phyloP scores from a whole-genome alignment of 176 grass and related monocot genomes.

The Leersia perrieri region DNA sequence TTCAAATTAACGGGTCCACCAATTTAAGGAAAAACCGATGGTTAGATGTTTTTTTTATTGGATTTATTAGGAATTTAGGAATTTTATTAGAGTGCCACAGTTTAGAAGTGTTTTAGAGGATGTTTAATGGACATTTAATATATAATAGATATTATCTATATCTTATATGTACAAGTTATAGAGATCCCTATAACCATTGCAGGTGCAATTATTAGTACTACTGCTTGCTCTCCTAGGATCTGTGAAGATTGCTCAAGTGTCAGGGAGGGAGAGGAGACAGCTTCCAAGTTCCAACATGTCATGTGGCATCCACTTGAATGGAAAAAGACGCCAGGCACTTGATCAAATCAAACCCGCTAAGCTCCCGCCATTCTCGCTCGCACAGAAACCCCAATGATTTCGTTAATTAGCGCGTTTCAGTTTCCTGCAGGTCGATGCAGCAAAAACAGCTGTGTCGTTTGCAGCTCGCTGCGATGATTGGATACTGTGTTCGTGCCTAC shows the following conservation, averaged over 20 bases:
- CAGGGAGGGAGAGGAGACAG: not conserved
- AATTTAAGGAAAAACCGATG: no score
- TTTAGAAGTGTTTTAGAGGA: no score
- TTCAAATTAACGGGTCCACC: no score
- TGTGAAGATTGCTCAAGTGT: not conserved
- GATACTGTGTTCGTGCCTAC: not conserved
- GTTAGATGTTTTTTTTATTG: no score
- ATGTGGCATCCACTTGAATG: conserved; percentile 24
- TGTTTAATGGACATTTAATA: no score
- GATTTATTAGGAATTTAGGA: no score
- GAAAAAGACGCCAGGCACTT: not conserved
- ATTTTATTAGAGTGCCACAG: no score
- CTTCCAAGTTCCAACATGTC: conserved; percentile 4
- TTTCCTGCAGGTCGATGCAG: not conserved
- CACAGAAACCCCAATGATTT: not conserved
- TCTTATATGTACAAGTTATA: no score
- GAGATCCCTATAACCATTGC: no score
- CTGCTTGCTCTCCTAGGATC: not conserved
- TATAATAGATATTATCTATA: no score
- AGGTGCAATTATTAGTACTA: not conserved
- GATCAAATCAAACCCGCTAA: not conserved
- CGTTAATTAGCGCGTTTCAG: not conserved
- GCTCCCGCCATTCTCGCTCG: not conserved
- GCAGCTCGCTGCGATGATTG: not conserved
- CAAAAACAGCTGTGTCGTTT: not conserved